Evolutionary conservation across 768 basidiomycete species (phyloP), one percentile per base, ranked within the genome.

Genomic region (Leucosporidium yakuticum): DNA sequence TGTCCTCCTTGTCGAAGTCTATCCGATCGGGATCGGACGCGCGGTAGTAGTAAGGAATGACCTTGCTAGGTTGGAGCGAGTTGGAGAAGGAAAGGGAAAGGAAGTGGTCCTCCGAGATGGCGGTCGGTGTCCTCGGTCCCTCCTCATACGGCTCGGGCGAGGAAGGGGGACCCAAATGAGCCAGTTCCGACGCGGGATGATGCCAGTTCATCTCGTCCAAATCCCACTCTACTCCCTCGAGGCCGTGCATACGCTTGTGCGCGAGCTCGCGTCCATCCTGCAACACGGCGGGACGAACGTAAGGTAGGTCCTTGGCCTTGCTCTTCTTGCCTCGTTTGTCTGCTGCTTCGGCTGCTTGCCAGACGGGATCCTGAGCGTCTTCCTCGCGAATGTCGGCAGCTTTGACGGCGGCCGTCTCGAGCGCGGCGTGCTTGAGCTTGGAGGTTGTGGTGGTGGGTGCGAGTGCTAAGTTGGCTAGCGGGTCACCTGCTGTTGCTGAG

Each of bases 11-110:
- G 58, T 85, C 82, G 69, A 87, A 83, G 21, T 59, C 69, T 14
- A 21, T 19, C 29, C 63, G 50, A 48, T 70, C 69, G 17, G 75
- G 72, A 4, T 83, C 83, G 17, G 82, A 81, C 4, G 88, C 88
- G 61, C 85, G 84, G 77, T 89, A 90, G 78, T 88, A 91, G 80
- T 87, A 93, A 0, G 91, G 91, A 27, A 89, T 82, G 63, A 91
- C 85, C 70, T 85, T 85, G 74, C 83, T 87, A 1, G 90, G 90
- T 48, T 84, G 80, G 0, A 78, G 75, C 21, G 79, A 79, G 67
- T 78, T 79, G 5, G 76, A 61, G 69, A 76, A 75, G 29, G 70
- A 69, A 27, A 75, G 60, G 36, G 70, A 73, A 2, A 76, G 60
- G 67, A 76, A 75, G 62, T 73, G 70, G 62, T 76, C 75, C 56